Evolutionary conservation across 1,284 basidiomycete species (phyloP).

Genomic region (Ustilago sp.): DNA sequence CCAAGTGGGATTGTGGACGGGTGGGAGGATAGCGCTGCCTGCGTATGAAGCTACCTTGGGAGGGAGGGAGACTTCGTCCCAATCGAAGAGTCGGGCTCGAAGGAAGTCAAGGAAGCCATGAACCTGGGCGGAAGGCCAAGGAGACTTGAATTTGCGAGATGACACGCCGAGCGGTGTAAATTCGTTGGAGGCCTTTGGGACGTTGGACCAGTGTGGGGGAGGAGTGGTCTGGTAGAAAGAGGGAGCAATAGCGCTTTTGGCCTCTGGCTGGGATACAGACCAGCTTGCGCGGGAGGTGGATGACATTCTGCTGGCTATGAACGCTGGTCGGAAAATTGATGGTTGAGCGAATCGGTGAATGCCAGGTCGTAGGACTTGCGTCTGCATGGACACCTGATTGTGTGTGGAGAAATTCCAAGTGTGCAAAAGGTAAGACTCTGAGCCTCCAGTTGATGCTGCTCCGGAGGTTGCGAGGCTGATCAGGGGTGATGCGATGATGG

Average conservation of each 20-base stretch:
- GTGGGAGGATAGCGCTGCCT: constrained; percentile 28
- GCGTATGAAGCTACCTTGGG: constrained; percentile 28
- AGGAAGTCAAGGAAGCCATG: constrained; percentile 50
- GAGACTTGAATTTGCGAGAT: constrained; percentile 45
- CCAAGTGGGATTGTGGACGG: constrained; percentile 42
- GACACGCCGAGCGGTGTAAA: constrained; percentile 13
- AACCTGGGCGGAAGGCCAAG: constrained; percentile 41
- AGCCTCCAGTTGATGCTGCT: background rate
- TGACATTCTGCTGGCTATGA: constrained; percentile 39
- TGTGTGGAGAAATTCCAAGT: background rate
- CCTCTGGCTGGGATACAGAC: constrained; percentile 31
- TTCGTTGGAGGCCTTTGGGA: constrained; percentile 12
- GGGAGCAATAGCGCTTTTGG: constrained; percentile 29
- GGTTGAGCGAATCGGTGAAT: constrained; percentile 13
- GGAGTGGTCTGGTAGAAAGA: constrained; percentile 47
- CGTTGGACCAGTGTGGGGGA: constrained; percentile 52
- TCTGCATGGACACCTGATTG: constrained; percentile 23
- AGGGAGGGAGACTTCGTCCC: constrained; percentile 52
- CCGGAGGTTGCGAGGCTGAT: background rate
- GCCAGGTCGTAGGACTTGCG: constrained; percentile 3
- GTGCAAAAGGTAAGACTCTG: too few relatives aligned
- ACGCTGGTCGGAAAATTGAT: background rate
- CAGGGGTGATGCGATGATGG: background rate
- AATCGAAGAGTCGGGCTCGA: constrained; percentile 52
- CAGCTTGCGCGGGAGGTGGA: constrained; percentile 22